Evolutionary conservation across 495 filamentous ascomycete species (phyloP).

Genomic region (Penicillium salamii): DNA sequence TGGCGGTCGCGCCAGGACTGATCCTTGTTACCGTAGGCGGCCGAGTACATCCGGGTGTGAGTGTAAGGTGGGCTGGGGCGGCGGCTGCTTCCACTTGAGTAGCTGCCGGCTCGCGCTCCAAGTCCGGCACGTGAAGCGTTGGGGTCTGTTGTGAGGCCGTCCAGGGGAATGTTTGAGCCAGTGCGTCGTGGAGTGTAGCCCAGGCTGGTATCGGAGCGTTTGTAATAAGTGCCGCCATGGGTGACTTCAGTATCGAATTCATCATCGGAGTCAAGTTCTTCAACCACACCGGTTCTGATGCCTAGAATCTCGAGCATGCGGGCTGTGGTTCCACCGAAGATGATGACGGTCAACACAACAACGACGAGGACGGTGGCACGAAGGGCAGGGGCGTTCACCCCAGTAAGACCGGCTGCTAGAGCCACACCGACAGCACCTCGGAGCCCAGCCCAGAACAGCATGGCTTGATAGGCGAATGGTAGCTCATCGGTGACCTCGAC

Average conservation of each 20-base stretch:
- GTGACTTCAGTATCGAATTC: conserved; percentile 96
- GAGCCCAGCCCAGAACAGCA: conserved; percentile 98
- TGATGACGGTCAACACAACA: conserved; percentile 95
- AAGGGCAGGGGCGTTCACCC: conserved; percentile 72
- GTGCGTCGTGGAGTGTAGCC: conserved; percentile 70
- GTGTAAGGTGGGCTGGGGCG: conserved; percentile 45
- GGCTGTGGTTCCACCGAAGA: conserved; percentile 97
- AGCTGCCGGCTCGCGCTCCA: conserved; percentile 38
- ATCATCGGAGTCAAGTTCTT: conserved; percentile 95
- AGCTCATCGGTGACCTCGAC: conserved; percentile 82
- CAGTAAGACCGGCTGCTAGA: conserved; percentile 81
- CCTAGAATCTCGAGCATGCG: conserved; percentile 96
- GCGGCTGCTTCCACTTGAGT: conserved; percentile 55
- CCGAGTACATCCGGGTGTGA: conserved; percentile 56
- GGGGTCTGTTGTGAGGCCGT: conserved; percentile 37
- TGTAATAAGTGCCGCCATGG: conserved; percentile 71
- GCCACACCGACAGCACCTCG: conserved; percentile 96
- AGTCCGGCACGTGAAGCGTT: conserved; percentile 23
- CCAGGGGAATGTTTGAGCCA: conserved; percentile 54
- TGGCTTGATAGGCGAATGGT: conserved; percentile 88
- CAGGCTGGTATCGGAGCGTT: conserved; percentile 64
- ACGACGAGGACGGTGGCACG: conserved; percentile 94
- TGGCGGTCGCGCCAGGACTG: conserved; percentile 40
- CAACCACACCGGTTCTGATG: conserved; percentile 91
- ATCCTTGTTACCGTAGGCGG: conserved; percentile 50